Evolutionary conservation across 768 basidiomycete species (phyloP), one percentile per base, ranked within the genome.

Genomic region (Phlegmacium glaucopus): DNA sequence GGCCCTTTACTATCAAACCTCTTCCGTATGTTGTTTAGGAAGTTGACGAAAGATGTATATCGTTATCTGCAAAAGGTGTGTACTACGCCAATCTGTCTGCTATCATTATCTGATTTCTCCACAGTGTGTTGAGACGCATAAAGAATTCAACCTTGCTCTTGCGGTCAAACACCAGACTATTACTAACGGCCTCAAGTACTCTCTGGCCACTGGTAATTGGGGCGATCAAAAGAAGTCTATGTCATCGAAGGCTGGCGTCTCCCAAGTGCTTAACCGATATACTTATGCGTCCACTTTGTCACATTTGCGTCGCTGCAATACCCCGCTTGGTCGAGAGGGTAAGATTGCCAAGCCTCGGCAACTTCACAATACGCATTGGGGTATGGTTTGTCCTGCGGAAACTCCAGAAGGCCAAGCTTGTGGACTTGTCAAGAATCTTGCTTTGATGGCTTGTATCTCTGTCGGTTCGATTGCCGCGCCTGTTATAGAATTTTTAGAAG

Each of bases 311-410:
- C 91, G 96, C 25, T 94, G 92, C 63, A 99, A 99, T 65, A 98
- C 96, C 0, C 96, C 96, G 2, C 82, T 99, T 41, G 96, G 96
- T 46, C 87, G 96, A 49, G 96, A 98, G 66, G 94, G 94, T 47
- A 99, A 99, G 72, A 98, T 98, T 50, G 96, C 96, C 39, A 98
- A 98, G 65, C 96, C 96, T 47, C 96, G 96, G 58, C 96, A 99
- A 59, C 74, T 99, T 46, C 96, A 99, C 67, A 99, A 99, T 61
- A 97, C 96, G 1, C 96, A 99, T 60, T 99, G 96, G 96, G 96
- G 96, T 30, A 98, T 99, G 96, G 96, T 99, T 15, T 99, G 96
- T 62, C 96, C 96, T 36, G 96, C 96, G 32, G 96, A 99, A 67
- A 99, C 96, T 4, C 96, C 96, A 1, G 96, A 99, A 82, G 96